Conservation (phyloP, 345 rosid genomes). For the Acer yangbiense region DNA sequence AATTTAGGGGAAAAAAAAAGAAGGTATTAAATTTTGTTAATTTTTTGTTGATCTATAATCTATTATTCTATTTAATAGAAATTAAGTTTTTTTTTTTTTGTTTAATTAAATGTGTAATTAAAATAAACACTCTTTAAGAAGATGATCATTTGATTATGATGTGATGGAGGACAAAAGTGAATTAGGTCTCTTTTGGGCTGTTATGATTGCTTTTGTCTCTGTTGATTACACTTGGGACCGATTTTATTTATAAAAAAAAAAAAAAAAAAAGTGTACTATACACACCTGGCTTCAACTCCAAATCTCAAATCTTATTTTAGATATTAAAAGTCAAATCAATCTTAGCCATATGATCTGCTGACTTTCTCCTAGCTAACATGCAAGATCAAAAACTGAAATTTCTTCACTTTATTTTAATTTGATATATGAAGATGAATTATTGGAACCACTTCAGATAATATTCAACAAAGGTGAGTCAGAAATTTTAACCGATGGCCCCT, state of each 20-base stretch:
- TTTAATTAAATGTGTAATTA: no score
- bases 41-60: no score
- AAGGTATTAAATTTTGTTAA: no score
- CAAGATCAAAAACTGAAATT: no score
- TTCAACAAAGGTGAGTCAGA: no score
- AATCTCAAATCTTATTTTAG: background rate
- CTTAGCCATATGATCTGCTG: background rate
- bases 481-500: no score
- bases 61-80: no score
- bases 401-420: background rate
- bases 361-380: background rate
- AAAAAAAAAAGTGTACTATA: background rate
- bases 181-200: background rate
- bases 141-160: background rate
- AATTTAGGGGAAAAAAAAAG: no score
- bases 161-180: background rate
- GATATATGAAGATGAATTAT: background rate
- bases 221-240: background rate
- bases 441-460: no score
- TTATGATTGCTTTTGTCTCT: background rate
- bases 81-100: no score
- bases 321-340: background rate
- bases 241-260: no score
- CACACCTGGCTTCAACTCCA: constrained; percentile 3
- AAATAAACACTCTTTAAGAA: no score